Evolutionary conservation across 2,329 filamentous ascomycete genomes (phyloP), one percentile per base, ranked within the genome.

Genomic region (Aspergillus sp.): DNA sequence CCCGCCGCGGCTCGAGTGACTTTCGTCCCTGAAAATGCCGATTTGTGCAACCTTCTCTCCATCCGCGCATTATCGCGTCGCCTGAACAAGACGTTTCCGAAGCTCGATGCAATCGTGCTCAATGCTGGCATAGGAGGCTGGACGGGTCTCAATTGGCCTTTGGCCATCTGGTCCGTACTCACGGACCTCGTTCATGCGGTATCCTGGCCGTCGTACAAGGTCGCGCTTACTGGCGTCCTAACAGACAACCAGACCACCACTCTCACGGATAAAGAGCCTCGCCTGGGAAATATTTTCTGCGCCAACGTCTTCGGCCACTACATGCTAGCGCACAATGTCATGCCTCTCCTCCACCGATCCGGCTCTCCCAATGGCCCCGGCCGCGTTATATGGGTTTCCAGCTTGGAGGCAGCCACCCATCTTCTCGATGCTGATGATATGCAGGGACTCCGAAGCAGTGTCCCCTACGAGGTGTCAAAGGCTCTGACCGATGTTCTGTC

Each of bases 261-360:
- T 5, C 54, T 56, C 3, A 44, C 50, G 4, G 53, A 57, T 3
- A 66, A 76, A 15, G 84, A 87, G 57, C 87, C 88, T 0, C 77
- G 79, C 5, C 78, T 99, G 0, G 93, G 91, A 3, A 83, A 91
- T 64, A 86, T 96, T 17, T 99, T 98, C 72, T 89, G 88, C 71
- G 89, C 93, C 50, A 98, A 98, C 70, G 84, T 96, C 31, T 98
- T 99, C 70, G 95, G 95, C 0, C 95, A 99, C 77, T 98, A 99
- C 72, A 78, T 97, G 68, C 85, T 99, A 23, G 85, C 86, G 15
- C 93, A 96, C 73, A 86, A 88, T 69, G 82, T 98, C 11, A 82
- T 89, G 64, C 89, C 91, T 0, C 79, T 97, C 11, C 82, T 99
- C 65, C 77, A 79, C 66, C 79, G 85, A 51, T 70, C 69, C 15